A percentile compares a stretch with the other conserved stretches of the same genome.
Conservation (phyloP, 371 early-diverging fungal genomes). For the Lichtheimia ramosa region DNA sequence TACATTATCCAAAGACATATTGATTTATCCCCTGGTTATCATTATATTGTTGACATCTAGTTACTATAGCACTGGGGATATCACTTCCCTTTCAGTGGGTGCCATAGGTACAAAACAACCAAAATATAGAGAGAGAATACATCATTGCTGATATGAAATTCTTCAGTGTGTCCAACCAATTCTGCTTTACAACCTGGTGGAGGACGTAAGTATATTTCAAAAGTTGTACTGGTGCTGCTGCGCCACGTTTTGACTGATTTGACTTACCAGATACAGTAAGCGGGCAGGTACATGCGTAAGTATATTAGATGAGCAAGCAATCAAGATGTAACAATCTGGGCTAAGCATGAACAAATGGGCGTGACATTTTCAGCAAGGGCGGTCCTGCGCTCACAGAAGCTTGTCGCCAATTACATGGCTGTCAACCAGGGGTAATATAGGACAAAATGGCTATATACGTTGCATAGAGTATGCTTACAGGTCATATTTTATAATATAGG, state of each 20-base stretch:
- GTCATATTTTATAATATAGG: slow-evolving; percentile 24
- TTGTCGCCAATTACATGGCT: not conserved
- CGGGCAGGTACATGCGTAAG: slow-evolving; percentile 79
- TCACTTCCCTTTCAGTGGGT: slow-evolving; percentile 65
- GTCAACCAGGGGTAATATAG: not conserved
- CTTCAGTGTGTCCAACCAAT: slow-evolving; percentile 72
- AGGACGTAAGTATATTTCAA: slow-evolving; percentile 47
- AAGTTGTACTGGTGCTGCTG: not conserved
- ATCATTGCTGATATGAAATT: not conserved
- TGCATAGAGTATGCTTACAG: too few species aligned
- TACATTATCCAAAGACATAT: too few species aligned
- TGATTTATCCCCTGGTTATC: too few species aligned
- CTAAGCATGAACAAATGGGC: not conserved
- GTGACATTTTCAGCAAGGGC: not conserved
- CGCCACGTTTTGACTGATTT: not conserved
- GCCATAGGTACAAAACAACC: slow-evolving; percentile 59
- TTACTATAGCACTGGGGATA: slow-evolving; percentile 16
- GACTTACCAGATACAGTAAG: slow-evolving; percentile 57
- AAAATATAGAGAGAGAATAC: not conserved
- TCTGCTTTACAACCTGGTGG: slow-evolving; percentile 65
- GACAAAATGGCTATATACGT: not conserved
- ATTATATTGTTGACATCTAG: too few species aligned
- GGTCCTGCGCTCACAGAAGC: not conserved
- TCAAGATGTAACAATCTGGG: not conserved
- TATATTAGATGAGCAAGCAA: not conserved